These are phyloP conservation scores for Colletotrichum acutatum DNA, from an alignment of 2,329 filamentous ascomycete genomes.

Conservation along the genomic window DNA sequence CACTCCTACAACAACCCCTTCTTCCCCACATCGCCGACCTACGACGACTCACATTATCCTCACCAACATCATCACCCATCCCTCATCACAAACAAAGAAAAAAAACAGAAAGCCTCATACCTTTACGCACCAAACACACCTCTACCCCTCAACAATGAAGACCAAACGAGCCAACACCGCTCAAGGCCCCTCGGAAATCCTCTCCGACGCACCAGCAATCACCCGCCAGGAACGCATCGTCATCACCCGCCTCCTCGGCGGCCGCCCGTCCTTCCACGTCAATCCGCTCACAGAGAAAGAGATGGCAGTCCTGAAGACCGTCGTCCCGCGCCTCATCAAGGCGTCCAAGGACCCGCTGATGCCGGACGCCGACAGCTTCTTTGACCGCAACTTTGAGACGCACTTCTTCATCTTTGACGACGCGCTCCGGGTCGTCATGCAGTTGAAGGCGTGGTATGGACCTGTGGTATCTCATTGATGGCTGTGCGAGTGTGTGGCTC, in stretches of 20 bases:
- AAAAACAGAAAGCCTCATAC: too few relatives aligned
- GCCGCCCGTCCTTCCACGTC: neutral
- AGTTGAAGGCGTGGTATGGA: conserved; percentile 1
- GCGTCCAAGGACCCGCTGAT: conserved; percentile 1
- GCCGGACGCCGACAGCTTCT: conserved; percentile 7
- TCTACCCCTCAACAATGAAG: neutral
- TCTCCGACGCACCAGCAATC: neutral
- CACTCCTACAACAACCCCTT: neutral
- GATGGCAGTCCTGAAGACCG: neutral
- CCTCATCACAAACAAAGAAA: neutral
- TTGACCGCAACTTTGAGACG: neutral
- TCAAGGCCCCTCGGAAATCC: neutral
- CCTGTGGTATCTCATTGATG: too few relatives aligned
- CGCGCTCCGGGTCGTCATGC: neutral
- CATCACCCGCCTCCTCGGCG: neutral
- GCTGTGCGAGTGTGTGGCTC: too few relatives aligned
- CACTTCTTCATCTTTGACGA: neutral
- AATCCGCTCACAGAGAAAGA: neutral
- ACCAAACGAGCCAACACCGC: neutral
- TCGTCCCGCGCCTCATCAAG: neutral
- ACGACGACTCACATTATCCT: neutral
- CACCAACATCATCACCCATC: neutral
- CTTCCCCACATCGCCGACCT: too few relatives aligned
- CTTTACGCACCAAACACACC: too few relatives aligned
- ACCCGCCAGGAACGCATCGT: neutral